Evolutionary conservation across 768 basidiomycete species (phyloP).

Genomic region (Boletus subcaerulescens): DNA sequence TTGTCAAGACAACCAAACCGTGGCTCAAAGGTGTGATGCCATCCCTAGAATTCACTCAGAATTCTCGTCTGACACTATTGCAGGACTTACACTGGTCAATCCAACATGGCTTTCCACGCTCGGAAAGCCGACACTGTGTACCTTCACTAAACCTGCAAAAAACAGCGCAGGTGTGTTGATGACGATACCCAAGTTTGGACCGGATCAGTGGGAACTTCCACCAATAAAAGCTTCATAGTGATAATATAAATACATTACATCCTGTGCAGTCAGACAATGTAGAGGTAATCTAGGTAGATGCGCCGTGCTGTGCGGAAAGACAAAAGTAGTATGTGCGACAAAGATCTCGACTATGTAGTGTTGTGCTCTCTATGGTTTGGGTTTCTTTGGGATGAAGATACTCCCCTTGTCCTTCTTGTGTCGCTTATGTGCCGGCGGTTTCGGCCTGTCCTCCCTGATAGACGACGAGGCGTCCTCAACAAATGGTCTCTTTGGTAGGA

Average conservation of each 20-base stretch:
- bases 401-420: conserved; percentile 33
- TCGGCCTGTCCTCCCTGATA: conserved; percentile 18
- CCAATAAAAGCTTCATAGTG: conserved; percentile 36
- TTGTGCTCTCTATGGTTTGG: conserved; percentile 25
- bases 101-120: conserved; percentile 83
- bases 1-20: conserved; percentile 68
- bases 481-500: no score
- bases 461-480: no score
- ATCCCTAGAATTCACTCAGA: background rate
- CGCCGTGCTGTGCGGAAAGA: background rate
- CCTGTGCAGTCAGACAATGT: conserved; percentile 7
- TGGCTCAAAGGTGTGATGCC: conserved; percentile 71
- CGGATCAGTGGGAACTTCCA: conserved; percentile 85
- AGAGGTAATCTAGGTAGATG: conserved; percentile 8
- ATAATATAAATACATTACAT: conserved; percentile 22
- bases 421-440: conserved; percentile 30
- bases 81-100: conserved; percentile 83
- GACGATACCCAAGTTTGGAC: conserved; percentile 82
- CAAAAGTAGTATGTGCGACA: background rate
- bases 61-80: background rate
- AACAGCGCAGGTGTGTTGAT: conserved; percentile 64
- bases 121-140: conserved; percentile 77
- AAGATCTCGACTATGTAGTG: background rate
- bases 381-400: conserved; percentile 66
- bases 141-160: conserved; percentile 83